Conservation (phyloP, 768 basidiomycete genomes). For the Lyophyllum shimeji region DNA sequence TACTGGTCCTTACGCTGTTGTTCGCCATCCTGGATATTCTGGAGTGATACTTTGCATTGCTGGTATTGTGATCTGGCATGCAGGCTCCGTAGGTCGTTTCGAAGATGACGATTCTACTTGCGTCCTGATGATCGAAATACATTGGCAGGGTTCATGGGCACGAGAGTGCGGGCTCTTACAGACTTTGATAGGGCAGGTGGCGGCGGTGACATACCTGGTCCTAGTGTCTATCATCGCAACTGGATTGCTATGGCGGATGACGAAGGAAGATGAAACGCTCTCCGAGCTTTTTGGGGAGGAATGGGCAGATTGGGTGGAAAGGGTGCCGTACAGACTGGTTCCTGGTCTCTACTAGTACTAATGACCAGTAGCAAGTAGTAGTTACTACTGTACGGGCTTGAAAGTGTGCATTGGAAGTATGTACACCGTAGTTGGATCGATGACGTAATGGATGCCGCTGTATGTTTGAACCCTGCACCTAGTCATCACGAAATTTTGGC, state of each 20-base stretch:
- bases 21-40: conserved; percentile 53
- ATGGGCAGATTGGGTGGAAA: conserved; percentile 42
- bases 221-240: conserved; percentile 30
- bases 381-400: no score
- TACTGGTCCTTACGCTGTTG: conserved; percentile 45
- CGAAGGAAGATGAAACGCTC: conserved; percentile 45
- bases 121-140: background rate
- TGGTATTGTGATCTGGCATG: conserved; percentile 37
- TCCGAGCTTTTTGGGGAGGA: conserved; percentile 37
- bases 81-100: conserved; percentile 29
- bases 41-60: conserved; percentile 35
- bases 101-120: background rate
- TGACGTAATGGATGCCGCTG: background rate
- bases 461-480: no score
- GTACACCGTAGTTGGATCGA: background rate
- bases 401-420: no score
- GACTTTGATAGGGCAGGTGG: conserved; percentile 28
- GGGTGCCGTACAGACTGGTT: conserved; percentile 47
- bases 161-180: conserved; percentile 40
- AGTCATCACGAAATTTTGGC: no score
- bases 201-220: conserved; percentile 23
- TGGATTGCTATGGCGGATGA: conserved; percentile 40
- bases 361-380: no score
- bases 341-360: conserved; percentile 42
- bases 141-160: conserved; percentile 43